phyloP scores from a whole-genome alignment of 805 yeast genomes.

The Metschnikowia santaceciliae region DNA sequence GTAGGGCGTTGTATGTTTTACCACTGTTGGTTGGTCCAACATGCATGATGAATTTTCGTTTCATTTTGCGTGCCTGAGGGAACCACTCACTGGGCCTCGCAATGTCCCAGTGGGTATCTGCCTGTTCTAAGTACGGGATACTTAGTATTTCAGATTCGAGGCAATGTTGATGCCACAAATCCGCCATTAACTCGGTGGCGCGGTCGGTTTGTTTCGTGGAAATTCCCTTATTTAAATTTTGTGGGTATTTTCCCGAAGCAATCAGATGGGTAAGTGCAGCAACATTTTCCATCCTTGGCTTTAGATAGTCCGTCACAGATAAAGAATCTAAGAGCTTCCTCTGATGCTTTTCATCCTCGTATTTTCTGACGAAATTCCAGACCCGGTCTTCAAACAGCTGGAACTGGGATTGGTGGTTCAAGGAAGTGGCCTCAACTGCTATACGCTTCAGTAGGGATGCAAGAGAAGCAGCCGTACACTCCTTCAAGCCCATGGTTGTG shows the following conservation, averaged over 20 bases:
- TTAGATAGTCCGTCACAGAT: slow-evolving; percentile 8
- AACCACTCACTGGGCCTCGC: slow-evolving; percentile 56
- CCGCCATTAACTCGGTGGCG: background rate
- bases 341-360: background rate
- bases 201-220: background rate
- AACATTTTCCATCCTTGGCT: slow-evolving; percentile 4
- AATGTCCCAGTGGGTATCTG: slow-evolving; percentile 15
- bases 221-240: background rate
- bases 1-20: slow-evolving; percentile 80
- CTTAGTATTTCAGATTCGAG: slow-evolving; percentile 5
- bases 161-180: slow-evolving; percentile 8
- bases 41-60: slow-evolving; percentile 81
- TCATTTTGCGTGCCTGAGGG: slow-evolving; percentile 78
- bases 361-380: background rate
- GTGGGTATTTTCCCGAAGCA: slow-evolving; percentile 6
- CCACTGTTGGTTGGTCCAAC: slow-evolving; percentile 98
- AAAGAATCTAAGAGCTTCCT: background rate
- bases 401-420: background rate
- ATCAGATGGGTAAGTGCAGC: slow-evolving; percentile 8
- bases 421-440: background rate
- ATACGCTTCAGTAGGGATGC: background rate
- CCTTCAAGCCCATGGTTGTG: background rate
- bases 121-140: slow-evolving; percentile 2
- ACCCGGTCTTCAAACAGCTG: background rate
- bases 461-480: slow-evolving; percentile 1